Base-by-base conservation (phyloP, 352 stramenopile species). In the Phytophthora sp. region DNA sequence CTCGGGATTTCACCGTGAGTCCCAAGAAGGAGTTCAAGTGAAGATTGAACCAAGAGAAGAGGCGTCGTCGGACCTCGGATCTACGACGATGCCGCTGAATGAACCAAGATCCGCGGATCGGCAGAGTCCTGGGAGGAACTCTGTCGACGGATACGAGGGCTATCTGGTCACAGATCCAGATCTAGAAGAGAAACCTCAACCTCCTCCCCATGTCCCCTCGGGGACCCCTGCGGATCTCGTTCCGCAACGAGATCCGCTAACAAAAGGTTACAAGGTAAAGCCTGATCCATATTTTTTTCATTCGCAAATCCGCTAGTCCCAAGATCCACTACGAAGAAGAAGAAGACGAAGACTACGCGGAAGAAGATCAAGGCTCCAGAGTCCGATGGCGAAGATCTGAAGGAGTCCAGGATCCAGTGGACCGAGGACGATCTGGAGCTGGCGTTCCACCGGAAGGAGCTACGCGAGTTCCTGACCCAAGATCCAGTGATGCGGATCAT, bases 121-220 rank as follows among this genome's bases (percentile, higher is more conserved):
- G 17, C 49, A 57, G 7, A 48, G 24, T 20, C 23, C 23, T 28
- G 26, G 49, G 49, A 48, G 15, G 49, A 57, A 21, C n/a, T 57
- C 23, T 56, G 24, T 10, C 15, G 32, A 28, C 15, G 26, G 49
- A 57, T 4, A 27, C 5, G 49, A 48, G 49, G 49, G 2, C 12
- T 34, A 39, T 46, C 24, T 9, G 49, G 46, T 18, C 4, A 6
- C 27, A 13, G 44, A n/a, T 2, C 31, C 31, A 5, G 31, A 57
- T 46, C 49, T 48, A 7, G 49, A 56, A 46, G 34, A 56, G 8
- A 46, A 56, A 37, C 49, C 49, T 56, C 49, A 38, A 39, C 26
- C 24, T 43, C 46, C 31, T 54, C 46, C 30, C 20, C 12, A 54
- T 9, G 32, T 32, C 46, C 31, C 13, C 15, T 18, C 11, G 43